Evolutionary conservation across 2,329 filamentous ascomycete species (phyloP).

Genomic region (Endoconidiophora laricicola): DNA sequence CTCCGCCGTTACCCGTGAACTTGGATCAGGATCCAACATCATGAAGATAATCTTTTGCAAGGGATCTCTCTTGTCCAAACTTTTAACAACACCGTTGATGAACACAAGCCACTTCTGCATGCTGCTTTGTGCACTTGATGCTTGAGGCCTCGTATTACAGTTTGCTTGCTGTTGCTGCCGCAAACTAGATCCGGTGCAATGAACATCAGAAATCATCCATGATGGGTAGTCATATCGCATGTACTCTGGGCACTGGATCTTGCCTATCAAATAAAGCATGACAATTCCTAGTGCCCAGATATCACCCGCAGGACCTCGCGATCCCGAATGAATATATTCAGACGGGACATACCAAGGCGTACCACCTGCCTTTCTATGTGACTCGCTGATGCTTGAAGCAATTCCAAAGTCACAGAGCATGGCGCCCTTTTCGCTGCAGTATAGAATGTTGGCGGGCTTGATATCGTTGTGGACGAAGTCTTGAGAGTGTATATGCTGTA

Average conservation of each 20-base stretch:
- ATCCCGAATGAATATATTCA: conserved; percentile 39
- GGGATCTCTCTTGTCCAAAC: background rate
- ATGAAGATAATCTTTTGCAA: conserved; percentile 1
- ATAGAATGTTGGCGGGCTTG: conserved; percentile 45
- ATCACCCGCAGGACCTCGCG: conserved; percentile 37
- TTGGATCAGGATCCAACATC: conserved; percentile 3
- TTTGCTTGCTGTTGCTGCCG: background rate
- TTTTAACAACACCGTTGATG: background rate
- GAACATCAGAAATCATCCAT: conserved; percentile 1
- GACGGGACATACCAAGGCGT: conserved; percentile 47
- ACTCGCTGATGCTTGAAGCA: conserved; percentile 30
- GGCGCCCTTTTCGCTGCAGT: conserved; percentile 39
- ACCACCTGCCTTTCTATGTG: conserved; percentile 31
- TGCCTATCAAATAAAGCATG: conserved; percentile 41
- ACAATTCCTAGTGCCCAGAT: conserved; percentile 44
- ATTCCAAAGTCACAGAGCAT: conserved; percentile 45
- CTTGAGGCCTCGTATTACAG: background rate
- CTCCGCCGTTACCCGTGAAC: background rate
- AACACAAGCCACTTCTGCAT: conserved; percentile 1
- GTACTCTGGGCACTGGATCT: conserved; percentile 37
- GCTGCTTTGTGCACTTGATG: background rate
- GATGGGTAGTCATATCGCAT: conserved; percentile 13
- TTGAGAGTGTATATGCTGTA: conserved; percentile 38
- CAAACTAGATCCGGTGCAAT: background rate
- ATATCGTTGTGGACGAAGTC: conserved; percentile 44